These are phyloP conservation scores for Barnettozyma vustinii DNA, from an alignment of 805 yeast genomes.

Conservation along the genomic window DNA sequence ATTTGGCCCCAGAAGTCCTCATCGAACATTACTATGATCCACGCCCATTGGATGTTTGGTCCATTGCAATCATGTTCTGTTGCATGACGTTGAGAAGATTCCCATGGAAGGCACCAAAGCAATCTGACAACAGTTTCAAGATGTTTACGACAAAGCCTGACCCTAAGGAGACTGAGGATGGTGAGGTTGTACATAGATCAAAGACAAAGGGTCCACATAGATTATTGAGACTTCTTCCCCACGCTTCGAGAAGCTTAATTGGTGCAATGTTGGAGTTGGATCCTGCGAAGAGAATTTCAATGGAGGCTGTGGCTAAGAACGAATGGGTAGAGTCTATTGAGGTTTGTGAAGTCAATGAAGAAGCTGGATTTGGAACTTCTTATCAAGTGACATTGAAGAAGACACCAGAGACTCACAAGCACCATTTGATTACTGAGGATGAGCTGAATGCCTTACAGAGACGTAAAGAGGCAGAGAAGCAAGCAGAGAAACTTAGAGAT, in stretches of 20 bases:
- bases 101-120: constrained; percentile 94
- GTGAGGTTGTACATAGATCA: constrained; percentile 29
- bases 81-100: constrained; percentile 84
- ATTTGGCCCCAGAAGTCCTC: constrained; percentile 89
- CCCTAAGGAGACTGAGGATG: constrained; percentile 10
- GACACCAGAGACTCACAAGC: constrained; percentile 43
- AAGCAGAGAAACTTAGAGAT: not conserved
- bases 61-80: constrained; percentile 85
- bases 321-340: constrained; percentile 55
- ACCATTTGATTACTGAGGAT: constrained; percentile 65
- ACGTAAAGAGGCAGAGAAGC: constrained; percentile 13
- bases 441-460: constrained; percentile 41
- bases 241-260: constrained; percentile 55
- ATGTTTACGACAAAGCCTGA: constrained; percentile 49
- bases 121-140: constrained; percentile 66
- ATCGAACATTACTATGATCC: constrained; percentile 63
- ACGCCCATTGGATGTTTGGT: constrained; percentile 87
- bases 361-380: constrained; percentile 2
- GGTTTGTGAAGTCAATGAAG: constrained; percentile 37
- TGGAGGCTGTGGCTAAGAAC: constrained; percentile 50
- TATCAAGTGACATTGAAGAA: constrained; percentile 20
- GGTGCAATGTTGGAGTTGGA: constrained; percentile 59
- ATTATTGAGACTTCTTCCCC: constrained; percentile 65
- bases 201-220: constrained; percentile 64
- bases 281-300: constrained; percentile 50